Base-by-base conservation (phyloP, 2,329 filamentous ascomycete genomes). In the Apiospora arundinis region DNA sequence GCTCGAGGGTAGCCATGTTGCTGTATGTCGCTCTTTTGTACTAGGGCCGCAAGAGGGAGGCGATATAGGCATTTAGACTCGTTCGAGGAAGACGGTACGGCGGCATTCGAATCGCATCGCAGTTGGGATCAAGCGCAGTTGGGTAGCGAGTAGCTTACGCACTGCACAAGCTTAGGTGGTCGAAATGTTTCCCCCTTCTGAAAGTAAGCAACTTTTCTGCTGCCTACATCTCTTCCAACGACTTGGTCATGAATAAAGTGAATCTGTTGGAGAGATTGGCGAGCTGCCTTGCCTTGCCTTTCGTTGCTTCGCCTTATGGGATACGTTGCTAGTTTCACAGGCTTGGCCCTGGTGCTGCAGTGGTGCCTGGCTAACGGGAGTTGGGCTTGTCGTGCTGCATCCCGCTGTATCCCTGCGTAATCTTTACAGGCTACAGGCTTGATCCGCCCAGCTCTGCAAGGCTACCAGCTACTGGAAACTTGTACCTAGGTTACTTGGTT, bases 1-100 rank as follows among this genome's bases (percentile, higher is more conserved):
- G 85, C 81, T 93, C 91, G 84, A 90, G 89, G 79, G 89, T 93
- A 93, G 76, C 74, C 71, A 67, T 68, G 69, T 25, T 32, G 5
- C 84, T 78, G 75, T 75, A 37, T 74, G 75, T 74, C 71, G 70
- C 69, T 63, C 28, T 63, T 32, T 73, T 71, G 75, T 74, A 74
- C 76, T 76, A 78, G 74, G 72, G 76, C 75, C 67, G 44, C 63
- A 63, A 45, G 60, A 49, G 77, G 75, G 28, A 74, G 65, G 14
- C 40, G 9, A 5, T 63, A 63, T 37, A 63, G 56, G 32, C 56
- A 63, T 40, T 40, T 32, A 21, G 56, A n/a, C 32, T 63, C 32
- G 56, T 63, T 40, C 32, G 56, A 63, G 56, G 56, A 23, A 63
- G 32, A 12, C 12, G 56, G 32, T 32, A 32, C 21, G 56, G 56